phyloP scores from a whole-genome alignment of 768 basidiomycete genomes.

The Rhodotorula paludigena region DNA sequence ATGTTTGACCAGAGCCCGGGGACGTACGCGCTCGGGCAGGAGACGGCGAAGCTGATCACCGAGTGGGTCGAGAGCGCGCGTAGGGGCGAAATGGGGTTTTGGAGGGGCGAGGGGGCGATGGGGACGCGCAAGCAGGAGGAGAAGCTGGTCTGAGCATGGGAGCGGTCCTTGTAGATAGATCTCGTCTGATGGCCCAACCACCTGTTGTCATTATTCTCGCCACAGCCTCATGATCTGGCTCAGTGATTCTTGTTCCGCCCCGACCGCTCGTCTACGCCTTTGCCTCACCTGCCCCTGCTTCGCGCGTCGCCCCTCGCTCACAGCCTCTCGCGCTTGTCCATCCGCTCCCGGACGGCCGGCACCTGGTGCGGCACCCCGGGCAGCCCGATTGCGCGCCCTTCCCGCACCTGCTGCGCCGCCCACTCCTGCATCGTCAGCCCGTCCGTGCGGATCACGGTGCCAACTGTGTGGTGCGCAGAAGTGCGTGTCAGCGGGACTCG shows the following conservation, averaged over 20 bases:
- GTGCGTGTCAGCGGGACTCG: neutral
- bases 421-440: slow-evolving; percentile 38
- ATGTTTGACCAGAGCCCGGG: slow-evolving; percentile 37
- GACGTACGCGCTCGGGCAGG: slow-evolving; percentile 22
- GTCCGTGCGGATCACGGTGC: slow-evolving; percentile 39
- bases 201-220: neutral
- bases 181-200: neutral
- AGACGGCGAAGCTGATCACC: slow-evolving; percentile 16
- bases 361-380: neutral
- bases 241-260: too few species aligned
- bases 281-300: too few species aligned
- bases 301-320: too few species aligned
- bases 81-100: slow-evolving; percentile 25
- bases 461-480: neutral
- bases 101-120: neutral
- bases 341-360: neutral
- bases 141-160: neutral
- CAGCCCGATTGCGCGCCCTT: slow-evolving; percentile 17
- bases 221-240: neutral
- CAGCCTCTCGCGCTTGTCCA: neutral
- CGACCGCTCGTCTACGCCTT: too few species aligned
- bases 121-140: neutral
- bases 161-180: too few species aligned
- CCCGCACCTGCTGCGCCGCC: slow-evolving; percentile 28
- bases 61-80: slow-evolving; percentile 21